Conservation (phyloP, 2,329 filamentous ascomycete genomes). For the Microsporum ferrugineum region DNA sequence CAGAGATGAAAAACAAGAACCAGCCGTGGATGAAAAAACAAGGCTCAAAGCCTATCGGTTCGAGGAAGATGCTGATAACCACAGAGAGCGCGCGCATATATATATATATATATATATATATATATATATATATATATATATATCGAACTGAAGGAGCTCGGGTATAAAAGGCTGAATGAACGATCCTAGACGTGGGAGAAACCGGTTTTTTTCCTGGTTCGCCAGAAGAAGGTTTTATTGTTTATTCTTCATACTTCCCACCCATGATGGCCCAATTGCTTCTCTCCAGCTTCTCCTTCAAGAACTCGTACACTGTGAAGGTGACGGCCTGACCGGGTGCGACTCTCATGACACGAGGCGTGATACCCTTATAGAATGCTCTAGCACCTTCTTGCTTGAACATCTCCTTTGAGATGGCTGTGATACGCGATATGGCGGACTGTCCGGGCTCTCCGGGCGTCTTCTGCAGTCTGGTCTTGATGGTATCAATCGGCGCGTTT, state of each 20-base stretch:
- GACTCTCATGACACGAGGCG: slow-evolving; percentile 91
- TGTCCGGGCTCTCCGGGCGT: slow-evolving; percentile 72
- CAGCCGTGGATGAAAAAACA: slow-evolving; percentile 12
- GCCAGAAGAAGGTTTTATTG: not conserved
- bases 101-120: not conserved
- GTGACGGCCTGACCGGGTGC: slow-evolving; percentile 83
- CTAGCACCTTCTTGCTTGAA: slow-evolving; percentile 87
- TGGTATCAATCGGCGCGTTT: slow-evolving; percentile 96
- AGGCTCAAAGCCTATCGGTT: not conserved
- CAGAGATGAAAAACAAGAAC: slow-evolving; percentile 15
- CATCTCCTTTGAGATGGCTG: slow-evolving; percentile 68
- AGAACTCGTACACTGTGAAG: slow-evolving; percentile 64
- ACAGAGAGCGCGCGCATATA: not conserved
- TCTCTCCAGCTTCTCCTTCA: slow-evolving; percentile 61
- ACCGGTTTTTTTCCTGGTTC: no score
- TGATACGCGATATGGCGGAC: slow-evolving; percentile 67
- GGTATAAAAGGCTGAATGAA: not conserved
- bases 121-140: not conserved
- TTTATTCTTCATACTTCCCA: slow-evolving; percentile 54
- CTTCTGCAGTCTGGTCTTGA: slow-evolving; percentile 93
- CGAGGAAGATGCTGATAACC: not conserved
- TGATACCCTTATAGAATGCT: slow-evolving; percentile 99
- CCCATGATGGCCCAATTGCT: slow-evolving; percentile 49
- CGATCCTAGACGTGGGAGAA: no score
- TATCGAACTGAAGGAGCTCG: not conserved